Conservation (phyloP, 2,329 filamentous ascomycete species). For the Ascochyta lentis region DNA sequence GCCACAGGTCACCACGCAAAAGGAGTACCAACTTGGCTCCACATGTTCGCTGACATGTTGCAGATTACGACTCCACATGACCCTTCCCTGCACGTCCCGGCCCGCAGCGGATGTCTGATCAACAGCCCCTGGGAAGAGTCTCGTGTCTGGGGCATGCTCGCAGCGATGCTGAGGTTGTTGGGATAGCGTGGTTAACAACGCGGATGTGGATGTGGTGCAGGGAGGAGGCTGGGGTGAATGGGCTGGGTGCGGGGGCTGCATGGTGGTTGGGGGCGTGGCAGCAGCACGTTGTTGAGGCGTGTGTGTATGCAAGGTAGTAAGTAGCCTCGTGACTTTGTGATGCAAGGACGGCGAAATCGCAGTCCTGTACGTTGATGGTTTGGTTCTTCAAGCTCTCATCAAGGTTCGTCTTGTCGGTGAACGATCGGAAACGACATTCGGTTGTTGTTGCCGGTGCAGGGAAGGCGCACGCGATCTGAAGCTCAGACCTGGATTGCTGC, state of each 20-base stretch:
- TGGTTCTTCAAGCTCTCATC: neutral
- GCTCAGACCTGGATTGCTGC: slow-evolving; percentile 1
- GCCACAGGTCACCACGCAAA: slow-evolving; percentile 15
- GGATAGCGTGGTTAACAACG: neutral
- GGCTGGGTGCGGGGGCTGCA: neutral
- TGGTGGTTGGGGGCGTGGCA: neutral
- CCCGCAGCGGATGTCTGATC: slow-evolving; percentile 13
- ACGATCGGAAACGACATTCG: neutral
- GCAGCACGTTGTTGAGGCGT: slow-evolving; percentile 12
- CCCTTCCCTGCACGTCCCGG: slow-evolving; percentile 10
- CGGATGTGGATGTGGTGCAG: neutral
- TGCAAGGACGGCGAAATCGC: neutral
- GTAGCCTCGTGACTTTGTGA: neutral
- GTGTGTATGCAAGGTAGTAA: slow-evolving; percentile 1
- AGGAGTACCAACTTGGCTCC: slow-evolving; percentile 14
- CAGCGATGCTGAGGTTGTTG: slow-evolving; percentile 1
- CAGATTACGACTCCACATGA: slow-evolving; percentile 1
- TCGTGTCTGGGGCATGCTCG: neutral
- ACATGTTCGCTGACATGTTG: slow-evolving; percentile 14
- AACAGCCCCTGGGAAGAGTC: neutral
- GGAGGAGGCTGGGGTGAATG: slow-evolving; percentile 3
- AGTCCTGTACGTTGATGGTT: too few relatives aligned
- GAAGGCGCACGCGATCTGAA: too few relatives aligned
- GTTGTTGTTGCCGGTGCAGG: neutral
- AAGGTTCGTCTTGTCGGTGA: neutral